Percentiles rank a stretch among this genome's conserved stretches.
phyloP scores from a whole-genome alignment of 495 filamentous ascomycete genomes.

The Penicillium parvum region DNA sequence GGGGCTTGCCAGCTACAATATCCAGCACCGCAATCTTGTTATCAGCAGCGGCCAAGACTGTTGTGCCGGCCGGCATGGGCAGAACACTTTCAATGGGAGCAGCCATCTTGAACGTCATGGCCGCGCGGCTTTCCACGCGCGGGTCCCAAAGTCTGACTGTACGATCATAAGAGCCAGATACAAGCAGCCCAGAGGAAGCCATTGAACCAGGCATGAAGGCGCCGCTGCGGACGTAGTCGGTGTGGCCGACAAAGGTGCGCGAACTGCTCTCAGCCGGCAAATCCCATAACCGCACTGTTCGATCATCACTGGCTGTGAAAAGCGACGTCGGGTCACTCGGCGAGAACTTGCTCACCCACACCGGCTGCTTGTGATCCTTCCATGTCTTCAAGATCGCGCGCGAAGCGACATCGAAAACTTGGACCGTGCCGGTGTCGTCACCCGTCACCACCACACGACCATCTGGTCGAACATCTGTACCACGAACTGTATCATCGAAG shows the following conservation, averaged over 20 bases:
- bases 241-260: conserved; percentile 78
- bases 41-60: conserved; percentile 76
- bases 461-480: conserved; percentile 81
- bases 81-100: conserved; percentile 82
- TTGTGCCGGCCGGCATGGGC: conserved; percentile 79
- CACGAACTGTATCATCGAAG: conserved; percentile 83
- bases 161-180: conserved; percentile 89
- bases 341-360: conserved; percentile 86
- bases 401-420: conserved; percentile 87
- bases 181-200: conserved; percentile 62
- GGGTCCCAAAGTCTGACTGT: conserved; percentile 95
- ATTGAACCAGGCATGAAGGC: conserved; percentile 78
- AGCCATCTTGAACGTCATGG: conserved; percentile 89
- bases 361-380: conserved; percentile 91
- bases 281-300: conserved; percentile 91
- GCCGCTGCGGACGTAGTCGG: conserved; percentile 85
- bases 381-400: conserved; percentile 94
- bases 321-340: conserved; percentile 79
- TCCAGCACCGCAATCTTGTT: conserved; percentile 93
- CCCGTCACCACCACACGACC: conserved; percentile 85
- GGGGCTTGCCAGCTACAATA: conserved; percentile 81
- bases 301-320: conserved; percentile 83
- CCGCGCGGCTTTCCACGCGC: conserved; percentile 59
- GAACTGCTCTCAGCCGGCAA: conserved; percentile 71
- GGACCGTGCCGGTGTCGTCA: conserved; percentile 83